Evolutionary conservation across 257 asterid genomes (phyloP), one percentile per base, ranked within the genome.

Genomic region (Linaria vulgaris): DNA sequence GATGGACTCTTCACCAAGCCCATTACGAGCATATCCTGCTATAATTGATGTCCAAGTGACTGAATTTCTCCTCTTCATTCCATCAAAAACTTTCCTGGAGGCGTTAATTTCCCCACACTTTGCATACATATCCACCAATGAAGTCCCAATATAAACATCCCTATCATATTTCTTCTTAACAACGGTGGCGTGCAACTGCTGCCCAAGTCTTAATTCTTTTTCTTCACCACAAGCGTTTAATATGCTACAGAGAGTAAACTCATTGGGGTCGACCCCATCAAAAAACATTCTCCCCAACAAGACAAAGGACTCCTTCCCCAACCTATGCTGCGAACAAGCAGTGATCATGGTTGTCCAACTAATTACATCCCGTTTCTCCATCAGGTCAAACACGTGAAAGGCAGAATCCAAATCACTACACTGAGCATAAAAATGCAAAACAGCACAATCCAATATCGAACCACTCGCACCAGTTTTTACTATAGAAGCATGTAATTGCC

Each of bases 291-390:
- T 67, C 15, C 80, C 74, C 50, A 91, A 78, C 80, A 84, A 20
- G 21, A 57, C 24, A 63, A 86, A 78, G 53, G 90, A 87, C 63
- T 83, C 85, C 59, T 69, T 75, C 10, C 91, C 91, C 64, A 58
- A 66, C 44, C 80, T 67, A 53, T 73, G 82, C 41, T 80, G 96
- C 8, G 95, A 91, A 78, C 88, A 88, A 38, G 94, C 97, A 21
- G 91, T 82, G 47, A 91, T 84, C 80, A 91, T 79, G 3, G 95
- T 84, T 4, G 98, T 91, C 98, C 98, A 91, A 74, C 86, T 76
- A 65, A 91, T 73, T 48, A 91, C 79, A 73, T 91, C 98, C 74
- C 82, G 74, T 22, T 54, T 69, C 34, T 56, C 56, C 83, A 86
- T 82, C 62, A 72, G 56, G 15, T 84, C 83, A 64, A 88, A 88